phyloP scores from a whole-genome alignment of 176 grass and related monocot species.

The Tuctoria greenei region DNA sequence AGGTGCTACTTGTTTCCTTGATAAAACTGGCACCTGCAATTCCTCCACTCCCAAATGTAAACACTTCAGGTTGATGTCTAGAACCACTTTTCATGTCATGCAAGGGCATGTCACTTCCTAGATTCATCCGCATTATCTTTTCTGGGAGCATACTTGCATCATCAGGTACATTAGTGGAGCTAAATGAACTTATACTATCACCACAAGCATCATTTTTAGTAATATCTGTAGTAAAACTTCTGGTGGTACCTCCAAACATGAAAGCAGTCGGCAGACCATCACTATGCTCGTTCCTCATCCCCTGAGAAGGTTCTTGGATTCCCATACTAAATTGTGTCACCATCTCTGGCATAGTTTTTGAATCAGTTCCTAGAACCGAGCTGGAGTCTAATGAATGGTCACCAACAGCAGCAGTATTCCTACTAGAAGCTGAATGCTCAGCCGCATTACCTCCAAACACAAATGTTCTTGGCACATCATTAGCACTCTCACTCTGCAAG shows the following conservation, averaged over 20 bases:
- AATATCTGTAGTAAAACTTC: neutral
- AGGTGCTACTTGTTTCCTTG: slow-evolving; percentile 34
- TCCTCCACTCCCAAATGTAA: slow-evolving; percentile 46
- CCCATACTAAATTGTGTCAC: neutral
- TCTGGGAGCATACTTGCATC: slow-evolving; percentile 30
- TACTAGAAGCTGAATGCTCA: slow-evolving; percentile 20
- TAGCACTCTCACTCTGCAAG: slow-evolving; percentile 19
- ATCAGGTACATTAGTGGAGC: slow-evolving; percentile 11
- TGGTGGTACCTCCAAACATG: neutral
- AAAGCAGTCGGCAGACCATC: neutral
- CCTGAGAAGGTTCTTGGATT: neutral
- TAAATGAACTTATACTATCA: slow-evolving; percentile 20
- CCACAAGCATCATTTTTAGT: slow-evolving; percentile 2
- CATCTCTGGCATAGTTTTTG: slow-evolving; percentile 24
- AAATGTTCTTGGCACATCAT: slow-evolving; percentile 34
- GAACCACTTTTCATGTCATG: slow-evolving; percentile 31
- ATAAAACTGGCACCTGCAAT: slow-evolving; percentile 18
- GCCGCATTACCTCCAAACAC: slow-evolving; percentile 51
- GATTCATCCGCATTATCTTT: slow-evolving; percentile 50
- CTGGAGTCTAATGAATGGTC: neutral
- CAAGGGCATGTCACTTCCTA: slow-evolving; percentile 44
- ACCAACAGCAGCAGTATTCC: slow-evolving; percentile 14
- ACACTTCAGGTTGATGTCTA: slow-evolving; percentile 24
- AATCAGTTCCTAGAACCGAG: neutral
- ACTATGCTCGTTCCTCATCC: neutral